These are phyloP conservation scores for Aspergillus thermomutatus DNA, from an alignment of 2,329 filamentous ascomycete genomes.

Conservation along the genomic window DNA sequence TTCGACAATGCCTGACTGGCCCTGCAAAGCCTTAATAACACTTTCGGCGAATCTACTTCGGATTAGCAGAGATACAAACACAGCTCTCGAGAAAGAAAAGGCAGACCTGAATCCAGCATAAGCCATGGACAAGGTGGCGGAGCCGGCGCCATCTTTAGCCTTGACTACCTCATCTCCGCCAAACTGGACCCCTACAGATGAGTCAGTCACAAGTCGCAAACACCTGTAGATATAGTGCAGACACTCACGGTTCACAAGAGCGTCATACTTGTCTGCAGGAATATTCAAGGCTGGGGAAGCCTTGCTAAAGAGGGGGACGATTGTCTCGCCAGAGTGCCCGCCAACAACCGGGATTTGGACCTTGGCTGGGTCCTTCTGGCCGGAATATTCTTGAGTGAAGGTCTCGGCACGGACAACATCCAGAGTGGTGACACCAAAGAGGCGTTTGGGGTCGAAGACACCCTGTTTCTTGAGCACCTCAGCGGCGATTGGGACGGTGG, in stretches of 20 bases:
- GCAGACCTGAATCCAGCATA: slow-evolving; percentile 87
- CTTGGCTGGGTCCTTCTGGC: slow-evolving; percentile 77
- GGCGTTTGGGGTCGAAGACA: slow-evolving; percentile 90
- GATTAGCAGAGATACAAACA: slow-evolving; percentile 15
- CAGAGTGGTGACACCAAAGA: slow-evolving; percentile 98
- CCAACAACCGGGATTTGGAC: slow-evolving; percentile 88
- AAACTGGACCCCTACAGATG: slow-evolving; percentile 71
- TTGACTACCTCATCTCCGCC: slow-evolving; percentile 96
- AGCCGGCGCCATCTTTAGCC: slow-evolving; percentile 88
- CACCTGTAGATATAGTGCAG: background rate
- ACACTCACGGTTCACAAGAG: slow-evolving; percentile 73
- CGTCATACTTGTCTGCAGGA: slow-evolving; percentile 84
- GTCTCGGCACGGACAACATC: slow-evolving; percentile 98
- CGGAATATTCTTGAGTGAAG: slow-evolving; percentile 82
- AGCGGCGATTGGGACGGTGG: slow-evolving; percentile 93
- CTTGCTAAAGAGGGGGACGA: slow-evolving; percentile 95
- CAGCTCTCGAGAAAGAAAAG: slow-evolving; percentile 6
- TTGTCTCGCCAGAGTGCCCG: slow-evolving; percentile 96
- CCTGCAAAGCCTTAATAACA: slow-evolving; percentile 81
- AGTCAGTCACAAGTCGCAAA: background rate
- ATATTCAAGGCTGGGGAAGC: slow-evolving; percentile 75
- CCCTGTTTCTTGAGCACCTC: slow-evolving; percentile 92
- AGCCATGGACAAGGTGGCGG: slow-evolving; percentile 90
- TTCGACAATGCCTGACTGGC: slow-evolving; percentile 90
- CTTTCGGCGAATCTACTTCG: slow-evolving; percentile 79